phyloP scores from a whole-genome alignment of 148 eudicot species.

The Mesembryanthemum crystallinum region DNA sequence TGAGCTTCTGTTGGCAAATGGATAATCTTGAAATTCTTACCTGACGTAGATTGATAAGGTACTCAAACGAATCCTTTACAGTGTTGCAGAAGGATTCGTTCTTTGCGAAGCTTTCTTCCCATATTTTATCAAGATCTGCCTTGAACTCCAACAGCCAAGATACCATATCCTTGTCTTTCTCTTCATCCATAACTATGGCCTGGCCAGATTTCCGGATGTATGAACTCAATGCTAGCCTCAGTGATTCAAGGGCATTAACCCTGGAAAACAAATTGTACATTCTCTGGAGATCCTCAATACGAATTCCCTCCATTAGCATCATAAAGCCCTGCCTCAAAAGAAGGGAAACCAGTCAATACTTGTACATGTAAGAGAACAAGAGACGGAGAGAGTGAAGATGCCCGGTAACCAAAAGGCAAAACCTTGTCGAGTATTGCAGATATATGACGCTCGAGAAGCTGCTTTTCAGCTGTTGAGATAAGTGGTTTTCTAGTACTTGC shows the following conservation, averaged over 20 bases:
- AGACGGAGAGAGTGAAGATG: background rate
- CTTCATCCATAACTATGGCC: slow-evolving; percentile 86
- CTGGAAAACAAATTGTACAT: slow-evolving; percentile 68
- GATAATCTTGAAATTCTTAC: slow-evolving; percentile 33
- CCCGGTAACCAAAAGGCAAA: slow-evolving; percentile 8
- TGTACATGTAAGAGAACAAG: background rate
- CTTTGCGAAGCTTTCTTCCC: slow-evolving; percentile 90
- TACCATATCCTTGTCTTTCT: slow-evolving; percentile 97
- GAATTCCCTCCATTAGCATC: slow-evolving; percentile 81
- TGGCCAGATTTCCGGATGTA: slow-evolving; percentile 84
- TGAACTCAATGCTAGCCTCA: slow-evolving; percentile 67
- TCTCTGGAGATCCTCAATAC: slow-evolving; percentile 80
- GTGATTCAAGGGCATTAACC: slow-evolving; percentile 80
- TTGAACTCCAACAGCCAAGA: slow-evolving; percentile 82
- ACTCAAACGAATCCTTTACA: slow-evolving; percentile 92
- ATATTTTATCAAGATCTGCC: slow-evolving; percentile 71
- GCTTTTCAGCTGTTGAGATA: slow-evolving; percentile 79
- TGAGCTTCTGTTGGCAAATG: background rate
- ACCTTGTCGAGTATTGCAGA: slow-evolving; percentile 93
- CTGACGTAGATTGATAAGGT: slow-evolving; percentile 93
- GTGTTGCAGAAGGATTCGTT: slow-evolving; percentile 87
- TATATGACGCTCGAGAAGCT: slow-evolving; percentile 86
- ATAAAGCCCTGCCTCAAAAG: slow-evolving; percentile 66
- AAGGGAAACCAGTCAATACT: slow-evolving; percentile 10
- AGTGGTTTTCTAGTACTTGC: slow-evolving; percentile 82